A percentile compares a stretch with the other conserved stretches of the same genome.
Evolutionary conservation across 108 stramenopile genomes (phyloP).

Genomic region (Schizochytrium sp.): DNA sequence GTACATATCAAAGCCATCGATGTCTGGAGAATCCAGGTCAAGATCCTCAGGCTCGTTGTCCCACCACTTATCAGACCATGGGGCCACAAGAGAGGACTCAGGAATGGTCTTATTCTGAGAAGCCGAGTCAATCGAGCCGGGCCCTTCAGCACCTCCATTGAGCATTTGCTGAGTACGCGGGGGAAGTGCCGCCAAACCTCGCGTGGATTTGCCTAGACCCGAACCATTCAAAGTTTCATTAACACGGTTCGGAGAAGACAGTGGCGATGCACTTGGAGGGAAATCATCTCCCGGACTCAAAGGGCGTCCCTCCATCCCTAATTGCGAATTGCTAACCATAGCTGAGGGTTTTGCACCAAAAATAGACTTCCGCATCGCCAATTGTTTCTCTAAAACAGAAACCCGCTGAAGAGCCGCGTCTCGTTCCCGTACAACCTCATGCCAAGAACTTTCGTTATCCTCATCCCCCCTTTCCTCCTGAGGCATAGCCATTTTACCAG

Average conservation of each 20-base stretch:
- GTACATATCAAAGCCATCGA: neutral
- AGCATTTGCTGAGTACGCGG: neutral
- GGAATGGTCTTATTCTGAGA: neutral
- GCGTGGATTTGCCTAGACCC: neutral
- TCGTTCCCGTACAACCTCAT: neutral
- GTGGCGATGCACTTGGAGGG: neutral
- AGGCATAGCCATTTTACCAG: no score
- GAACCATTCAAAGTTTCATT: neutral
- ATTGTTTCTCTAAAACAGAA: neutral
- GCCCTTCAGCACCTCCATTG: neutral
- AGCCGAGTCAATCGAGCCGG: neutral
- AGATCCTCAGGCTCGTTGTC: slow-evolving; percentile 29
- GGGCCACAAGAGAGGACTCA: neutral
- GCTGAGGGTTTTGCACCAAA: slow-evolving; percentile 12
- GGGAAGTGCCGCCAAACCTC: neutral
- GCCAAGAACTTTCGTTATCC: neutral
- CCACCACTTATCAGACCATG: slow-evolving; percentile 43
- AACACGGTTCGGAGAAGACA: slow-evolving; percentile 2
- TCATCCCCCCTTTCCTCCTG: no score
- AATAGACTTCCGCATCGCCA: slow-evolving; percentile 57
- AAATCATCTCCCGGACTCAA: neutral
- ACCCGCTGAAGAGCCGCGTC: neutral
- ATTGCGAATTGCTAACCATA: neutral
- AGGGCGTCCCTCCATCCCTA: neutral
- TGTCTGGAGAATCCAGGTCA: slow-evolving; percentile 11